Evolutionary conservation across 1,284 basidiomycete species (phyloP), one percentile per base, ranked within the genome.

Genomic region (Mycena sp.): DNA sequence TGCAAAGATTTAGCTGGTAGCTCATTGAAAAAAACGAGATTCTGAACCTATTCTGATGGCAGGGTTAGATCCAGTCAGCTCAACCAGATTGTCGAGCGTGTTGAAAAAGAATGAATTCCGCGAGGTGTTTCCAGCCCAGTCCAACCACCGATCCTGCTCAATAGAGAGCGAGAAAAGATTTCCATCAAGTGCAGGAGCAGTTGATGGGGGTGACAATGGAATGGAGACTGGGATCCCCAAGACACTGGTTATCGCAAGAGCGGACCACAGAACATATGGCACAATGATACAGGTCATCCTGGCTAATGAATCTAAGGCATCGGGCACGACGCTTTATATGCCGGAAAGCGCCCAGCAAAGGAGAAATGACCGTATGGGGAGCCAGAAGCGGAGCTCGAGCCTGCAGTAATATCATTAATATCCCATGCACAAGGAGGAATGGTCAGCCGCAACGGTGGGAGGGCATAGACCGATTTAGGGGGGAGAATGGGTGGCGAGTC

Each of bases 101-200:
- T 85, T 88, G 76, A 80, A 81, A 64, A 87, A 85, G 73, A 89
- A 90, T 14, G 80, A 78, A 72, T 14, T 63, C n/a, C 56, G 52
- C 0, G 57, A 35, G 16, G 78, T 75, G 1, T 77, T 80, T 12
- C 89, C 88, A 16, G 75, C 74, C 88, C 88, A 91, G 63, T 88
- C 87, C 14, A 80, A 78, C 87, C 87, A 90, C 16, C 65, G 61
- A 68, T 90, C 88, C 72, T 89, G 85, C 71, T 90, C 89, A 56
- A 91, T 83, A n/a, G 87, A 90, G 65, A 90, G 82, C 0, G 86
- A 87, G 28, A 90, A 69, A 14, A 88, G 77, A 3, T 65, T 65
- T 17, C 59, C 55, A 14, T 28, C 11, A 9, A 65, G 37, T 17
- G 30, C 10, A 21, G 55, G 40, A 12, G 59, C 50, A 25, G 38